Percentiles rank a stretch among this genome's conserved stretches.
Conservation (phyloP, 2,329 filamentous ascomycete species). For the Rasamsonia emersonii region DNA sequence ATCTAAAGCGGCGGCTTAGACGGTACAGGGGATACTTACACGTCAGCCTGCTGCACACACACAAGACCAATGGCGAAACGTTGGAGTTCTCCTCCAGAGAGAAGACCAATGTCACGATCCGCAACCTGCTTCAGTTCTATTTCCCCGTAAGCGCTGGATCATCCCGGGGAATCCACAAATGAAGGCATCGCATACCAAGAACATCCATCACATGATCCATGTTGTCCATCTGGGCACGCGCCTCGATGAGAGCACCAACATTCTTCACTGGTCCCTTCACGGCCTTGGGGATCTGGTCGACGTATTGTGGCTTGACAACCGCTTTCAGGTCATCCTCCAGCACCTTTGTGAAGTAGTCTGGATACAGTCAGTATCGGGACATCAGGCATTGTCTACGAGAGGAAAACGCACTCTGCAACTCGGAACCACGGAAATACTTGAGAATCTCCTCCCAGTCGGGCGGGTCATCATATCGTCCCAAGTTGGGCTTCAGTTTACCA, state of each 20-base stretch:
- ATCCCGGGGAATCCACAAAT: not conserved
- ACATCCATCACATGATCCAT: slow-evolving; percentile 72
- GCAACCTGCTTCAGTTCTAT: slow-evolving; percentile 77
- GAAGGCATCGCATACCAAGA: slow-evolving; percentile 46
- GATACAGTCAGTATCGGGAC: slow-evolving; percentile 11
- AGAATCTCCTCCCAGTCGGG: slow-evolving; percentile 99
- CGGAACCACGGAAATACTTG: slow-evolving; percentile 95
- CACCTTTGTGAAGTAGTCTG: slow-evolving; percentile 97
- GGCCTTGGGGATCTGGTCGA: slow-evolving; percentile 93
- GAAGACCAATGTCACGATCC: slow-evolving; percentile 78
- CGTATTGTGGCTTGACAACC: slow-evolving; percentile 98
- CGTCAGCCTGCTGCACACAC: slow-evolving; percentile 90
- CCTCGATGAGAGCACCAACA: slow-evolving; percentile 69
- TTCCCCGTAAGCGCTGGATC: slow-evolving; percentile 11
- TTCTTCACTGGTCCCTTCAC: slow-evolving; percentile 73
- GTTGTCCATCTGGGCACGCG: slow-evolving; percentile 69
- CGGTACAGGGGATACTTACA: slow-evolving; percentile 41
- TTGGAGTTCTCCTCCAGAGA: slow-evolving; percentile 97
- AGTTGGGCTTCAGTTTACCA: slow-evolving; percentile 95
- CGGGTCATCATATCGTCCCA: slow-evolving; percentile 90
- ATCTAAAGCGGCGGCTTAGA: slow-evolving; percentile 1
- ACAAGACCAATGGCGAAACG: slow-evolving; percentile 95
- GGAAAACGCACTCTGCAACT: slow-evolving; percentile 71
- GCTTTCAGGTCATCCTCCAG: slow-evolving; percentile 96
- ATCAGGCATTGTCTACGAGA: not conserved